These are phyloP conservation scores for Amphichorda felina DNA, from an alignment of 2,329 filamentous ascomycete species.

Conservation along the genomic window DNA sequence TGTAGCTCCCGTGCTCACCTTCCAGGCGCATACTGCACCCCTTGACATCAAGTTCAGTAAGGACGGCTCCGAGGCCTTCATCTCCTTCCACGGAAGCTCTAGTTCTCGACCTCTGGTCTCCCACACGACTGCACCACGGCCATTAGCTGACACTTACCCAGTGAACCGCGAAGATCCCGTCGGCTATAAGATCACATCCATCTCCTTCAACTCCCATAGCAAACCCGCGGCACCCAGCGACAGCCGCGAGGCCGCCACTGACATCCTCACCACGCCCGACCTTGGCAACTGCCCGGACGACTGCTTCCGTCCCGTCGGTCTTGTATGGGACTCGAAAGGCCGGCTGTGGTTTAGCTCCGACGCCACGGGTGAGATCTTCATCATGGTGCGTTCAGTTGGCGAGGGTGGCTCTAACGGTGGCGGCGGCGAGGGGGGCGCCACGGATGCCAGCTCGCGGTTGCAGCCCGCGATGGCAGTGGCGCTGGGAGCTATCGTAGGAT, in stretches of 20 bases:
- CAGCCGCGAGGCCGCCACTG: conserved; percentile 33
- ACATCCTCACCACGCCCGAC: conserved; percentile 45
- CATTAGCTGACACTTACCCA: conserved; percentile 10
- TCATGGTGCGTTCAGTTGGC: conserved; percentile 22
- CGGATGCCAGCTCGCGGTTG: conserved; percentile 10
- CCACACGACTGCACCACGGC: too few species aligned
- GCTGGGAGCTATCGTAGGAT: conserved; percentile 13
- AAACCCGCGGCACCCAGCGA: conserved; percentile 22
- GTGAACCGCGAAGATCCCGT: conserved; percentile 28
- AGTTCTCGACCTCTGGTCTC: too few species aligned
- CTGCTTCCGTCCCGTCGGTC: conserved; percentile 53
- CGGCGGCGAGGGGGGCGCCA: conserved; percentile 2
- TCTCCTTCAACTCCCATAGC: conserved; percentile 27
- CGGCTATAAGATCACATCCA: conserved; percentile 31
- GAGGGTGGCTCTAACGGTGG: conserved; percentile 3
- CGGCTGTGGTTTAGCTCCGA: conserved; percentile 53
- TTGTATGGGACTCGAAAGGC: conserved; percentile 37
- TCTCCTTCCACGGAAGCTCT: conserved; percentile 66
- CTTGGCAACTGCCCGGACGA: conserved; percentile 36
- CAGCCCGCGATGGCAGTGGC: conserved; percentile 11
- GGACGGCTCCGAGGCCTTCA: conserved; percentile 45
- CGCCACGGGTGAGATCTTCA: conserved; percentile 53
- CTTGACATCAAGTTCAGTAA: conserved; percentile 58
- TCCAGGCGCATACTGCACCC: conserved; percentile 56
- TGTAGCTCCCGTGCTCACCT: conserved; percentile 42